Conservation (phyloP, 2,329 filamentous ascomycete species). For the Plenodomus lindquistii region DNA sequence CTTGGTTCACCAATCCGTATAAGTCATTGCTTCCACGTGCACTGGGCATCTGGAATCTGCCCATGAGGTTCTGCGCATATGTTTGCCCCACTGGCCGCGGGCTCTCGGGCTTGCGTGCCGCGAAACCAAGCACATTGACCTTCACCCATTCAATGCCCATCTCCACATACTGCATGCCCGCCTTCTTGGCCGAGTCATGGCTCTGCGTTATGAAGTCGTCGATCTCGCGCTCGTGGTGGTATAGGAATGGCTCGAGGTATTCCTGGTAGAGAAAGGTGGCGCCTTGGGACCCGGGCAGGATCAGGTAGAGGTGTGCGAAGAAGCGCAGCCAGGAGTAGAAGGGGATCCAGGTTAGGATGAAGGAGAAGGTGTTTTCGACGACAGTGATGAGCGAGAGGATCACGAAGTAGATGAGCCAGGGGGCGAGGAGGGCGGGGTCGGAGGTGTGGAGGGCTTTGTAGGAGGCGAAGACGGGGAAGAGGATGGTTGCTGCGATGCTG, state of each 20-base stretch:
- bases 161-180: conserved; percentile 66
- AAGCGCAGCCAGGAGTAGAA: conserved; percentile 94
- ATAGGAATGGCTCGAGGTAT: conserved; percentile 85
- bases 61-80: conserved; percentile 82
- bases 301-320: conserved; percentile 86
- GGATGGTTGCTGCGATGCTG: conserved; percentile 68
- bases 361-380: conserved; percentile 84
- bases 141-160: conserved; percentile 61
- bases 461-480: conserved; percentile 94
- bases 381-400: conserved; percentile 81
- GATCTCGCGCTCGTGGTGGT: conserved; percentile 83
- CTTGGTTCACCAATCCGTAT: conserved; percentile 75
- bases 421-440: conserved; percentile 84
- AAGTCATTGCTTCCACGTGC: conserved; percentile 71
- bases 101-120: conserved; percentile 52
- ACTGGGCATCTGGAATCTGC: conserved; percentile 80
- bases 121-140: conserved; percentile 77
- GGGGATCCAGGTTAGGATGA: conserved; percentile 87
- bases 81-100: conserved; percentile 54
- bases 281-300: conserved; percentile 96
- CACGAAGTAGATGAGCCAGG: conserved; percentile 99
- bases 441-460: conserved; percentile 96
- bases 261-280: conserved; percentile 82
- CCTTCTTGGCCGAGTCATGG: conserved; percentile 76
- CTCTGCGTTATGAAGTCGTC: conserved; percentile 83